Conservation (phyloP, 2,329 filamentous ascomycete genomes). For the Chalara sp. region DNA sequence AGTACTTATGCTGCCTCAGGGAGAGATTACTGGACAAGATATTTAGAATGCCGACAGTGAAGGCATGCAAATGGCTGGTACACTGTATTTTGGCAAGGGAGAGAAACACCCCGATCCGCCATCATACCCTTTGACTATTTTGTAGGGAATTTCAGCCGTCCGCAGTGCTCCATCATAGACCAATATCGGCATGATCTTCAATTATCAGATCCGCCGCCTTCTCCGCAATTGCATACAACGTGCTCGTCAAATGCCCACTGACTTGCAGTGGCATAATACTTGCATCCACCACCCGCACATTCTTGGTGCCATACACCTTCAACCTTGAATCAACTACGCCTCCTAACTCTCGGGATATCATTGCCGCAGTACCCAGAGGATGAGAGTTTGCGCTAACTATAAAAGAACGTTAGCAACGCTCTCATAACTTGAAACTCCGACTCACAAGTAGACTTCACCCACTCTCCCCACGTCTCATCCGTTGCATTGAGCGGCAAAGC, state of each 20-base stretch:
- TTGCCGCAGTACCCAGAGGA: slow-evolving; percentile 10
- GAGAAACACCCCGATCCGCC: too few species aligned
- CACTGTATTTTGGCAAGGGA: too few species aligned
- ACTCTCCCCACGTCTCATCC: slow-evolving; percentile 6
- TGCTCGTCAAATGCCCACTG: slow-evolving; percentile 5
- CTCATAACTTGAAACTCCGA: background rate
- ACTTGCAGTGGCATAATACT: slow-evolving; percentile 40
- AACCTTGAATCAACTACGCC: slow-evolving; percentile 44
- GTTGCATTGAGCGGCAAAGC: slow-evolving; percentile 8
- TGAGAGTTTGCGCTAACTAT: slow-evolving; percentile 6
- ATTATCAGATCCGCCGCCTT: slow-evolving; percentile 13
- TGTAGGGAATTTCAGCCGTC: too few species aligned
- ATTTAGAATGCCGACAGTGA: too few species aligned
- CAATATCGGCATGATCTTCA: background rate
- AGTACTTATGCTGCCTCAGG: too few species aligned
- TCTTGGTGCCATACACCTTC: slow-evolving; percentile 45
- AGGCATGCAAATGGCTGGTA: too few species aligned
- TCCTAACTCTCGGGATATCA: slow-evolving; percentile 9
- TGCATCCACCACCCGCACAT: slow-evolving; percentile 47
- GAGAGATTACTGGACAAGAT: too few species aligned
- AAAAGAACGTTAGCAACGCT: too few species aligned
- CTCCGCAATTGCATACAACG: slow-evolving; percentile 12
- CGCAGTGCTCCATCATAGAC: background rate
- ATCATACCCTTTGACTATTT: too few species aligned
- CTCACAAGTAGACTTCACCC: slow-evolving; percentile 9